Evolutionary conservation across 169 alveolate genomes (phyloP).

Genomic region (Eimeria brunetti): DNA sequence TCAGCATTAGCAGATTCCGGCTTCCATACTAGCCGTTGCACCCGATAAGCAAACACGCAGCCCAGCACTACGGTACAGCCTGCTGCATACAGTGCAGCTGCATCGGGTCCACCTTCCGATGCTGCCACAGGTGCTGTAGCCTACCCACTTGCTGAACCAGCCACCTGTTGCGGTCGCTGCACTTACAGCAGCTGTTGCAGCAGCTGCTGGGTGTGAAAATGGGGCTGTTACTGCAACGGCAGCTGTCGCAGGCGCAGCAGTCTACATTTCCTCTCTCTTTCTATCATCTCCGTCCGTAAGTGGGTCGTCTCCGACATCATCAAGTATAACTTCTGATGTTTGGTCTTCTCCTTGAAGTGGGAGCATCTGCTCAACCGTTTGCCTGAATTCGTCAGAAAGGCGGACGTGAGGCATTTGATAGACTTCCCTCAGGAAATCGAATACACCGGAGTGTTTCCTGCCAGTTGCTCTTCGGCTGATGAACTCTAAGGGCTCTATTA

Average conservation of each 20-base stretch:
- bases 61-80: neutral
- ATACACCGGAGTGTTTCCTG: conserved; percentile 74
- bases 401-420: conserved; percentile 64
- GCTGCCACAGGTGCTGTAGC: too few relatives aligned
- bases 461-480: conserved; percentile 78
- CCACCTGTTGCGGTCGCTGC: too few relatives aligned
- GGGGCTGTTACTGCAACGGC: neutral
- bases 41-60: neutral
- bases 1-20: neutral
- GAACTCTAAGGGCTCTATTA: conserved; percentile 76
- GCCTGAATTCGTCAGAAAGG: conserved; percentile 57
- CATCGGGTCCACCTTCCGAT: neutral
- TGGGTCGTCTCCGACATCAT: conserved; percentile 61
- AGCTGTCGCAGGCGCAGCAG: neutral
- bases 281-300: neutral
- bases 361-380: conserved; percentile 41
- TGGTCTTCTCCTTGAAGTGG: conserved; percentile 24
- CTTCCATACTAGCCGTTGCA: neutral
- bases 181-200: too few relatives aligned
- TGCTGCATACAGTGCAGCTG: neutral
- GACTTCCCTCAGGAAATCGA: conserved; percentile 53
- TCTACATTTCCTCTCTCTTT: conserved; percentile 38
- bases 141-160: too few relatives aligned
- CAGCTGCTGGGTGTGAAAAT: too few relatives aligned
- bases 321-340: conserved; percentile 11